phyloP scores from a whole-genome alignment of 2,329 filamentous ascomycete species.

The Fusarium piperis region DNA sequence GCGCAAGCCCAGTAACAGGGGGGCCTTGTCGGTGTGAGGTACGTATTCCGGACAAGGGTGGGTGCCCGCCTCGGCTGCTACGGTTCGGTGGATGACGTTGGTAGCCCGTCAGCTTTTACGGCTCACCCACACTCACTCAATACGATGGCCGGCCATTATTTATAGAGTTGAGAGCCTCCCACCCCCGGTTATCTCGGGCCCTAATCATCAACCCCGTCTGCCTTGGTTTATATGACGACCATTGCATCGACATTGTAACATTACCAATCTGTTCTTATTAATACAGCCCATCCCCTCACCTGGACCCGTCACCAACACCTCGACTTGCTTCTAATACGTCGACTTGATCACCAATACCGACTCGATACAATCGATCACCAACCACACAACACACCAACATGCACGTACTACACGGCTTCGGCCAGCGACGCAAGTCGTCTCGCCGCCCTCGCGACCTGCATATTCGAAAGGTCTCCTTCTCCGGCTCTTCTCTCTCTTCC shows the following conservation, averaged over 20 bases:
- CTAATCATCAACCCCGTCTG: slow-evolving; percentile 19
- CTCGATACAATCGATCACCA: background rate
- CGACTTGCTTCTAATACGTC: slow-evolving; percentile 7
- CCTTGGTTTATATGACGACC: slow-evolving; percentile 18
- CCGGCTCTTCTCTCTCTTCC: slow-evolving; percentile 51
- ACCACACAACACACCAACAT: slow-evolving; percentile 36
- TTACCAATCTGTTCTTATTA: slow-evolving; percentile 18
- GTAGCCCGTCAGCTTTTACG: slow-evolving; percentile 20
- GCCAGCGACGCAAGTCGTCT: slow-evolving; percentile 48
- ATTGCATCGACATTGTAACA: slow-evolving; percentile 28
- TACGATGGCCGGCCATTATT: slow-evolving; percentile 35
- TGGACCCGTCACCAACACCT: background rate
- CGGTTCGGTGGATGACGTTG: slow-evolving; percentile 36
- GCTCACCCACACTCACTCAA: slow-evolving; percentile 1
- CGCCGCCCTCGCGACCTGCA: slow-evolving; percentile 50
- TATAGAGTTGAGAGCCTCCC: slow-evolving; percentile 31
- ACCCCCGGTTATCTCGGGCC: slow-evolving; percentile 20
- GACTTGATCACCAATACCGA: background rate
- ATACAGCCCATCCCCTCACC: background rate
- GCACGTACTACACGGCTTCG: slow-evolving; percentile 51
- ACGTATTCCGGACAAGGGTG: slow-evolving; percentile 10
- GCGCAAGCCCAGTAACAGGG: slow-evolving; percentile 12
- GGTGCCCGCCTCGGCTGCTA: slow-evolving; percentile 29
- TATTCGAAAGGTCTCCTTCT: slow-evolving; percentile 55
- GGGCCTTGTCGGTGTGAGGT: background rate